Evolutionary conservation across 768 basidiomycete genomes (phyloP).

Genomic region (Exidia glandulosa): DNA sequence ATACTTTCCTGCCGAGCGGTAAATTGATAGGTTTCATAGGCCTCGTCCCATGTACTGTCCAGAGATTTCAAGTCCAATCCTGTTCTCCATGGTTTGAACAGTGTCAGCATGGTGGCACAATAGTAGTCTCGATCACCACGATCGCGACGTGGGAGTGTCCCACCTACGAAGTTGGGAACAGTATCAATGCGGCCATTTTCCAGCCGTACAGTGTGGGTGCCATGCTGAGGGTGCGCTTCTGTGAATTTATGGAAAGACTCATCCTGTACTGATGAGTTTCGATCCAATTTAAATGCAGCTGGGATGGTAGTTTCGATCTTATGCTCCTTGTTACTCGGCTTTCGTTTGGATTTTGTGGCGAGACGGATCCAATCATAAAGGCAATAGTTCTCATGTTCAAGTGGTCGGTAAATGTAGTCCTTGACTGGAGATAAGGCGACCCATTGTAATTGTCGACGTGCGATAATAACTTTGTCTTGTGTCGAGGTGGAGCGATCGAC

Average conservation of each 20-base stretch:
- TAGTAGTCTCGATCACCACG: background rate
- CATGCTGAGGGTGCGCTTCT: background rate
- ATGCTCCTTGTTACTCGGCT: background rate
- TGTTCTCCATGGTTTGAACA: conserved; percentile 15
- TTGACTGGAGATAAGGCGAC: background rate
- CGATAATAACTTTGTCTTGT: background rate
- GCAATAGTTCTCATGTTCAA: conserved; percentile 8
- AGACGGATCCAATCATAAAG: conserved; percentile 20
- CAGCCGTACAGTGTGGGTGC: background rate
- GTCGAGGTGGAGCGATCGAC: background rate
- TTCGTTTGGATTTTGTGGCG: background rate
- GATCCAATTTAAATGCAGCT: background rate
- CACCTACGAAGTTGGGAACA: background rate
- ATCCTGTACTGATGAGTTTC: background rate
- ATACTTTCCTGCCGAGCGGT: conserved; percentile 4
- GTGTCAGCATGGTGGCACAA: background rate
- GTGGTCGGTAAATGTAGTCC: conserved; percentile 19
- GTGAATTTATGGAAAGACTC: background rate
- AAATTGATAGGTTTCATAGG: conserved; percentile 10
- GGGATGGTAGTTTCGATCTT: background rate
- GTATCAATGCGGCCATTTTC: background rate
- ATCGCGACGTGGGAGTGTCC: background rate
- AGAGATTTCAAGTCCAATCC: conserved; percentile 13
- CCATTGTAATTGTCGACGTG: too few relatives aligned
- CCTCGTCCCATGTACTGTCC: conserved; percentile 10